Evolutionary conservation across 192 early-diverging fungal genomes (phyloP).

Genomic region (Coemansia asiatica): DNA sequence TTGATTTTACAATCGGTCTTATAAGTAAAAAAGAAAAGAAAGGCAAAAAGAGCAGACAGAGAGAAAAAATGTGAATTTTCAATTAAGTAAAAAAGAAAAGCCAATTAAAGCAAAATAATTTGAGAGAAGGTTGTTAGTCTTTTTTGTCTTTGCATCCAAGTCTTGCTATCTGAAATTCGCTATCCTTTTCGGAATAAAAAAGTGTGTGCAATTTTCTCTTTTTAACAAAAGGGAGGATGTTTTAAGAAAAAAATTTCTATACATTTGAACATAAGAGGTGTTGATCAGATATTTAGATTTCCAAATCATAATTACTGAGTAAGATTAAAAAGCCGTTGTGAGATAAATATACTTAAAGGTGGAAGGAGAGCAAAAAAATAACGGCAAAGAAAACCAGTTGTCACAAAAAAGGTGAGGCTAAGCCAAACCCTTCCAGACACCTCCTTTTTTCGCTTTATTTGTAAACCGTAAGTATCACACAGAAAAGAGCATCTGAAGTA

Average conservation of each 20-base stretch:
- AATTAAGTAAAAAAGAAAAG: neutral
- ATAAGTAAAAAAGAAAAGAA: no score
- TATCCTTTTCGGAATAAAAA: neutral
- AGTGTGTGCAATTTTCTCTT: neutral
- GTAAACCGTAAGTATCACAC: no score
- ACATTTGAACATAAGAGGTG: neutral
- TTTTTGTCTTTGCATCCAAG: neutral
- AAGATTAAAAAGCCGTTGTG: no score
- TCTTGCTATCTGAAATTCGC: neutral
- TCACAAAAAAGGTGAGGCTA: no score
- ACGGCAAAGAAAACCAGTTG: no score
- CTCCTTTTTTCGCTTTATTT: no score
- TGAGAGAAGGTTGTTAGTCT: neutral
- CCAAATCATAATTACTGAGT: no score
- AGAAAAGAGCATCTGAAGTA: no score
- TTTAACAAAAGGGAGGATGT: neutral
- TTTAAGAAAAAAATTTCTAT: neutral
- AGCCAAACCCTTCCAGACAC: no score
- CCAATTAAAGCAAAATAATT: neutral
- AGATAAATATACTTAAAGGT: no score
- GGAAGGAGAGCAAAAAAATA: no score
- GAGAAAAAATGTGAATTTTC: neutral
- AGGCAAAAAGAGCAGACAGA: neutral
- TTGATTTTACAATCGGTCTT: neutral
- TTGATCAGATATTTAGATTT: no score